Evolutionary conservation across 1,284 basidiomycete species (phyloP), one percentile per base, ranked within the genome.

Genomic region (Sanghuangporus baumii): DNA sequence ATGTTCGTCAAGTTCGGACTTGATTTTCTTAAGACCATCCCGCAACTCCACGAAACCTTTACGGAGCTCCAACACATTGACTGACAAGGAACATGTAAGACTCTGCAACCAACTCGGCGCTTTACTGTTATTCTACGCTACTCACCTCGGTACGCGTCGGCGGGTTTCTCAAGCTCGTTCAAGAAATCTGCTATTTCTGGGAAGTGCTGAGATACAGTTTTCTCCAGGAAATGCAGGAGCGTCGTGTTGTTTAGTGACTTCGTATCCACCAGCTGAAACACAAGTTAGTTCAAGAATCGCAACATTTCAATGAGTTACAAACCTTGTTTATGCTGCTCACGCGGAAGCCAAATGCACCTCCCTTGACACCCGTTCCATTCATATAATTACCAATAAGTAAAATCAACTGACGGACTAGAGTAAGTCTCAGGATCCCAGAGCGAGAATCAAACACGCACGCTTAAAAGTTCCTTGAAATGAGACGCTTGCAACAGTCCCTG

Each of bases 241-340:
- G 96, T 99, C 18, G 91, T 93, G 65, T 94, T 91, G 72, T 96
- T 89, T 61, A 93, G 83, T 2, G 96, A 97, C 76, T 99, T 99
- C 2, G 96, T 99, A 71, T 99, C 97, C 48, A 98, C 96, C 57
- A 99, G 82, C 93, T 96, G 58, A 63, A 55, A 40, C 9, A 31
- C 37, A 20, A 58, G 50, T 43, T 43, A 62, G 2, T 54, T 58
- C n/a, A 48, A 26, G 34, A 23, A 38, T 48, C 14, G 36, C 18
- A 1, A 36, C 31, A 23, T 6, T 6, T 12, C 34, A 1, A 46
- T 23, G 18, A n/a, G 34, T 31, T 1, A 69, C 71, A 41, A 68
- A 89, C 92, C 82, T 95, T 96, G 79, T 99, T 99, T 77, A 99
- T 97, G 74, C 94, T 97, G 75, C 93, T 94, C 65, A 98, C 89